Evolutionary conservation across 2,329 filamentous ascomycete species (phyloP).

Genomic region (Colletotrichum orbiculare): DNA sequence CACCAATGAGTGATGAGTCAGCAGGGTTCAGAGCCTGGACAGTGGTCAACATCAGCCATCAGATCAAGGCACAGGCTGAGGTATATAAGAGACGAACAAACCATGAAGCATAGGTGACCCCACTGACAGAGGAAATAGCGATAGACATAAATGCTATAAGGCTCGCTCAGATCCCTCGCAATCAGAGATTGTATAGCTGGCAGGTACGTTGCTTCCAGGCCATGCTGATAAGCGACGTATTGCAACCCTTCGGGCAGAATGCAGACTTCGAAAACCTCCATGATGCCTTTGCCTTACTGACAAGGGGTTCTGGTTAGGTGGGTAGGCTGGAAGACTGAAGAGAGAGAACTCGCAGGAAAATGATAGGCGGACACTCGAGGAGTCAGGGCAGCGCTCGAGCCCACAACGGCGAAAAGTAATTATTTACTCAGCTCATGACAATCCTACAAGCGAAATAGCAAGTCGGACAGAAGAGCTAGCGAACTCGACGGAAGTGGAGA

Average conservation of each 20-base stretch:
- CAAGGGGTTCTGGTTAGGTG: no score
- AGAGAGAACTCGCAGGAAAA: no score
- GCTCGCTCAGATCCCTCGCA: constrained; percentile 95
- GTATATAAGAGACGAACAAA: constrained; percentile 49
- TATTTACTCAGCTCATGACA: no score
- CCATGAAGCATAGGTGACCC: constrained; percentile 97
- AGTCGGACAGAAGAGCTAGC: no score
- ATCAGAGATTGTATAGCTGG: constrained; percentile 92
- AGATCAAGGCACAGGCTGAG: constrained; percentile 6
- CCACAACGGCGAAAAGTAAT: no score
- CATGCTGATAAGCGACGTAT: constrained; percentile 72
- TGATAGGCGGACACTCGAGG: no score
- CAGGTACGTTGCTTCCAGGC: constrained; percentile 73
- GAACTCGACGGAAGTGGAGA: no score
- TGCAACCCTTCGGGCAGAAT: constrained; percentile 59
- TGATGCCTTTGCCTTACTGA: constrained; percentile 35
- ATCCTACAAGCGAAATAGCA: no score
- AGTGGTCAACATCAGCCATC: constrained; percentile 11
- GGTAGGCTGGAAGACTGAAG: no score
- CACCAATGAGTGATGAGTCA: constrained; percentile 79
- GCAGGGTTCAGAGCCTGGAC: constrained; percentile 68
- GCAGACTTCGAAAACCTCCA: constrained; percentile 48
- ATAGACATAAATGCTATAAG: constrained; percentile 99
- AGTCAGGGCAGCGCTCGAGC: no score
- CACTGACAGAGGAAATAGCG: constrained; percentile 98